phyloP scores from a whole-genome alignment of 805 yeast species.

The Wickerhamomyces canadensis region DNA sequence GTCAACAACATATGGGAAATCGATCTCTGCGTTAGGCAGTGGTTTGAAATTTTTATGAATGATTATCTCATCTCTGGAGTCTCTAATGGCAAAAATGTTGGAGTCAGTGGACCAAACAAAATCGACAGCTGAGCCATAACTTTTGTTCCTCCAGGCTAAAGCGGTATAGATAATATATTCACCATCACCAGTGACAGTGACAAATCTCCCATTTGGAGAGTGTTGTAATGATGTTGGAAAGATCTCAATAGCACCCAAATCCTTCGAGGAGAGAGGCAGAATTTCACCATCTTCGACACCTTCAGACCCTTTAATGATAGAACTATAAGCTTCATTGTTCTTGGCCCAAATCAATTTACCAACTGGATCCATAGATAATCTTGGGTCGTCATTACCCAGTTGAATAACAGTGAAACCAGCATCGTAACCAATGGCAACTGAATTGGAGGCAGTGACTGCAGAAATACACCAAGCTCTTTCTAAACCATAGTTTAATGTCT shows the following conservation, averaged over 20 bases:
- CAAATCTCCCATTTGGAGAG: slow-evolving; percentile 97
- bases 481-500: slow-evolving; percentile 82
- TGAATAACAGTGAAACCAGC: slow-evolving; percentile 87
- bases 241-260: slow-evolving; percentile 89
- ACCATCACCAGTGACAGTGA: slow-evolving; percentile 96
- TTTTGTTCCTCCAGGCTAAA: slow-evolving; percentile 95
- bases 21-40: slow-evolving; percentile 54
- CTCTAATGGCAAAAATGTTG: slow-evolving; percentile 78
- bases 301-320: slow-evolving; percentile 69
- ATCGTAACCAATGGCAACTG: slow-evolving; percentile 90
- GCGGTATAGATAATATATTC: slow-evolving; percentile 96
- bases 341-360: slow-evolving; percentile 91
- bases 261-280: slow-evolving; percentile 75
- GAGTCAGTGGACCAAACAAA: slow-evolving; percentile 95
- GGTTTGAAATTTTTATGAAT: slow-evolving; percentile 84
- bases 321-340: slow-evolving; percentile 76
- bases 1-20: slow-evolving; percentile 67
- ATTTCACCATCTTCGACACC: slow-evolving; percentile 76
- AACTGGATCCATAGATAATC: slow-evolving; percentile 85
- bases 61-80: slow-evolving; percentile 56
- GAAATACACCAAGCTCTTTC: slow-evolving; percentile 97
- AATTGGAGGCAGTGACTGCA: slow-evolving; percentile 61
- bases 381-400: slow-evolving; percentile 91
- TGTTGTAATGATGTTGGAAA: slow-evolving; percentile 84
- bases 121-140: slow-evolving; percentile 85